These are phyloP conservation scores for Cryphonectria naterciae DNA, from an alignment of 2,329 filamentous ascomycete genomes.

Conservation along the genomic window DNA sequence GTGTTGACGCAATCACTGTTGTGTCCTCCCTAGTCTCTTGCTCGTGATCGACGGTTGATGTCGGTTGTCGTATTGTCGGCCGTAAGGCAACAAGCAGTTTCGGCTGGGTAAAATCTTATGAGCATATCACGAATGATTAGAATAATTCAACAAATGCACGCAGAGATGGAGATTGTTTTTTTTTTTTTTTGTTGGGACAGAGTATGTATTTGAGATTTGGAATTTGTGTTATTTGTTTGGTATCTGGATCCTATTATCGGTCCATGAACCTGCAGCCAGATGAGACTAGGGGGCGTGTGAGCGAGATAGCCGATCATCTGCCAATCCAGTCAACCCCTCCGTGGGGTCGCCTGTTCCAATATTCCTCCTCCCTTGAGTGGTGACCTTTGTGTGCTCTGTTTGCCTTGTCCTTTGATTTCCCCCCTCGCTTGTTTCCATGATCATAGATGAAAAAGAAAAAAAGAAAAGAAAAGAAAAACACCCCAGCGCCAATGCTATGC, in stretches of 20 bases:
- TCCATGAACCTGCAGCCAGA: constrained; percentile 8
- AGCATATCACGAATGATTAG: background rate
- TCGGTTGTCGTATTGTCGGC: background rate
- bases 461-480: background rate
- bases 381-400: background rate
- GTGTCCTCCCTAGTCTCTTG: background rate
- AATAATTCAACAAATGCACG: background rate
- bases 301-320: background rate
- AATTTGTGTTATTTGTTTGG: background rate
- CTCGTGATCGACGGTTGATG: background rate
- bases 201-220: background rate
- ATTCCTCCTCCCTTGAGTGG: constrained; percentile 1
- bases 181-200: background rate
- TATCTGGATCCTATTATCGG: background rate
- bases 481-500: constrained; percentile 8
- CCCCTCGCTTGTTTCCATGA: background rate
- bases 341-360: background rate
- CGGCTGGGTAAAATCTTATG: background rate
- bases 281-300: constrained; percentile 1
- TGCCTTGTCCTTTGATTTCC: background rate
- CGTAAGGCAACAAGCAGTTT: background rate
- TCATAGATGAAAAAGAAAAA: background rate
- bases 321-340: constrained; percentile 1
- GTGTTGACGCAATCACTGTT: constrained; percentile 2
- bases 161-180: background rate